Evolutionary conservation across 2,329 filamentous ascomycete species (phyloP), one percentile per base, ranked within the genome.

Genomic region (Botrytis hyacinthi): DNA sequence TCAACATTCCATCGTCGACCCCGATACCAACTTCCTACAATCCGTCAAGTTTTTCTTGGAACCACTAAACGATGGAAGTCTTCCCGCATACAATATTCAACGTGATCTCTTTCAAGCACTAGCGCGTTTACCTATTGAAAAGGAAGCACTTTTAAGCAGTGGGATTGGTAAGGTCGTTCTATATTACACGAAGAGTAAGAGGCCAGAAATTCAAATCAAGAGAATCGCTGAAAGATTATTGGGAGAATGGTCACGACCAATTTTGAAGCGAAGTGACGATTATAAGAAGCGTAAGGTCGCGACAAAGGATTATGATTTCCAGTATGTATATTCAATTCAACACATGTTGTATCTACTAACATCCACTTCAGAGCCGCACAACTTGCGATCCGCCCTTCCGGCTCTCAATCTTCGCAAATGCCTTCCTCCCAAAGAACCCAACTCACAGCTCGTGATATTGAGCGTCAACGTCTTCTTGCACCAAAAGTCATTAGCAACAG

Each of bases 21-120:
- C 95, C 0, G 96, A 99, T 80, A 97, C 92, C 80, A 98, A 98
- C 84, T 92, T 99, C 76, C 86, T 99, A 57, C 94, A 97, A 83
- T 93, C 95, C 22, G 94, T 99, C 80, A 94, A 95, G 81, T 98
- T 97, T 87, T 98, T 98, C 87, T 88, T 99, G 35, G 96, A 99
- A 82, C 96, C 96, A 0, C 88, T 98, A 63, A 94, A 95, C 79
- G 95, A 98, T 81, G 96, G 95, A 73, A 95, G 93, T 75, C 87
- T 99, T 68, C 96, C 96, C 0, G 95, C 96, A 44, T 99, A 98
- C 84, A 96, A 96, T 81, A 98, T 99, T 77, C 96, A 99, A 84
- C 93, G 95, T 75, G 95, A 98, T 81, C 89, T 99, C 61, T 96
- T 99, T 82, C 89, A 89, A 40, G 92, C 93, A 37, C 86, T 99